Base-by-base conservation (phyloP, 768 basidiomycete species). In the Suillus americanus region DNA sequence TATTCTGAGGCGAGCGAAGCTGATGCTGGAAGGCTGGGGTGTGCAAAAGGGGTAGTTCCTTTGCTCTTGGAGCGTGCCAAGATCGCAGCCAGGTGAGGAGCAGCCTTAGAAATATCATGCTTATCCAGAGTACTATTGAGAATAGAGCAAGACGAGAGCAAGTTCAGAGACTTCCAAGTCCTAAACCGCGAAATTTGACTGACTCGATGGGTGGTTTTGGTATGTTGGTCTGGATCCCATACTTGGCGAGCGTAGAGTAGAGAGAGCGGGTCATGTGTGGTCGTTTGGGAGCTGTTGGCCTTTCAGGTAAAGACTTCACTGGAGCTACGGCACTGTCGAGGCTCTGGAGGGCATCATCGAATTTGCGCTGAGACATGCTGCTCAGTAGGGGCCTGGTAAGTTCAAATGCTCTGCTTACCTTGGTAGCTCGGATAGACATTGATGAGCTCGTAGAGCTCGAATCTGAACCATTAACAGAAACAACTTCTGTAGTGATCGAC, bases 171-270 rank as follows among this genome's bases (percentile, higher is more conserved):
- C 13, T 57, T 43, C 20, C 20, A 53, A 46, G 20, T 38, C 45
- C 40, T 5, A 65, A 41, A 65, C 28, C 33, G 62, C 37, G 57
- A 65, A 64, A 74, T 64, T 33, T 71, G 62, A 64, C 74, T 71
- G 20, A 72, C 69, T 61, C 60, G 53, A 60, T 65, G 33, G 73
- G 75, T 73, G 79, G 72, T 55, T 71, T 77, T 12, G 79, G 61
- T 63, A 83, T 81, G 70, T 82, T 88, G 14, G 82, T 76, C 70
- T 81, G 86, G 48, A 90, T 84, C 5, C 89, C 89, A 72, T 93
- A 91, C 77, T 92, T 94, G 53, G 89, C 83, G 51, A 94, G 80
- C 3, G 90, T 90, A 2, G 91, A 88, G 73, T 93, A 94, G 3
- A 94, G 72, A 1, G 90, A 89, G 16, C 82, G 86, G 7, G 83